phyloP scores from a whole-genome alignment of 2,329 filamentous ascomycete species.

The Colletotrichum lupini region DNA sequence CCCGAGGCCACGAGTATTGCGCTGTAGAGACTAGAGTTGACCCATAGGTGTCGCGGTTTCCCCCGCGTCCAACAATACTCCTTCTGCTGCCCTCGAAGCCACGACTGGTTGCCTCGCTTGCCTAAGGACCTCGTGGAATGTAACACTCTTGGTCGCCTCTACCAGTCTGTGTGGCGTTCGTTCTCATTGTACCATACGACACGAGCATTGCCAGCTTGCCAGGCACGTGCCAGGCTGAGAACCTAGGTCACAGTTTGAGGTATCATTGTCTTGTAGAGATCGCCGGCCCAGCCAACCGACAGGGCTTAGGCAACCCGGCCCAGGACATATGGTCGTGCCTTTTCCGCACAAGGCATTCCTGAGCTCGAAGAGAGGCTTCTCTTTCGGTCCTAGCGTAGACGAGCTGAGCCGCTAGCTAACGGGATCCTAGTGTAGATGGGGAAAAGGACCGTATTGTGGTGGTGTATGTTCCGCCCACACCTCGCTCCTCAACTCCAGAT shows the following conservation, averaged over 20 bases:
- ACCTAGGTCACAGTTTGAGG: not conserved
- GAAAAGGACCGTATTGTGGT: not conserved
- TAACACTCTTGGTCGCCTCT: not conserved
- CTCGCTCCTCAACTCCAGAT: not conserved
- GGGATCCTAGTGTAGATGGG: not conserved
- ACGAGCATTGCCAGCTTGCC: not conserved
- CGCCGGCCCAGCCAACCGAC: not conserved
- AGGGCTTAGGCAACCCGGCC: not conserved
- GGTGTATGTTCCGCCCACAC: not conserved
- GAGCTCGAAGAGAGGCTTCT: not conserved
- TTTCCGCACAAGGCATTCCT: constrained; percentile 24
- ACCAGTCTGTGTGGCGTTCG: not conserved
- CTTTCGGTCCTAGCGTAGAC: constrained; percentile 1
- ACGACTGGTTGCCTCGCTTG: not conserved
- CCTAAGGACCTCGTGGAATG: not conserved
- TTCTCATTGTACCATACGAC: not conserved
- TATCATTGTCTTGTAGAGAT: not conserved
- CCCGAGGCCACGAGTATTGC: not conserved
- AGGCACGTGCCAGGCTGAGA: not conserved
- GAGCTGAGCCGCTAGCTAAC: not conserved
- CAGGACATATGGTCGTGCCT: not conserved
- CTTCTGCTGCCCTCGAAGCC: not conserved
- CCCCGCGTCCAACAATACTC: not conserved
- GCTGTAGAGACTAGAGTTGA: not conserved
- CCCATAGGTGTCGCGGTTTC: not conserved